phyloP scores from a whole-genome alignment of 2,329 filamentous ascomycete genomes.

The Fusarium veterinarium region DNA sequence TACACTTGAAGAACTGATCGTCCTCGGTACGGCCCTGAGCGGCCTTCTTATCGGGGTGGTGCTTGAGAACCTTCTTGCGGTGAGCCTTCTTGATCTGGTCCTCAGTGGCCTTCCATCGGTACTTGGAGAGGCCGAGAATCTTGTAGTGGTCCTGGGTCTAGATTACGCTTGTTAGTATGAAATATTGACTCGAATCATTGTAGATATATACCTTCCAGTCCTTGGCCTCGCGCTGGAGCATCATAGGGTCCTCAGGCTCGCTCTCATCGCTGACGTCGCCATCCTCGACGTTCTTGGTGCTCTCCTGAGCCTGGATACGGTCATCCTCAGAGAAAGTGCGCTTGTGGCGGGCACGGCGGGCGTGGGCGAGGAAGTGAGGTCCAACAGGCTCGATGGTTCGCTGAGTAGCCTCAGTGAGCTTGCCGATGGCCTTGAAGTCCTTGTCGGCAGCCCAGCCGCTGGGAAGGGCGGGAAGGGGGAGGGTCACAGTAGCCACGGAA shows the following conservation, averaged over 20 bases:
- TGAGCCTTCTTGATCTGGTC: constrained; percentile 99
- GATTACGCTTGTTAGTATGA: background rate
- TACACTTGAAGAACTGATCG: constrained; percentile 99
- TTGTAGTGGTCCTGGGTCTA: constrained; percentile 98
- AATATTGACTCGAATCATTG: background rate
- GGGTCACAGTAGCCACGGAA: constrained; percentile 67
- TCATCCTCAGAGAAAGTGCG: constrained; percentile 99
- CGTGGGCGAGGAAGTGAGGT: constrained; percentile 97
- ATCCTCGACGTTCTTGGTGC: constrained; percentile 94
- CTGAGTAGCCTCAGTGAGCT: constrained; percentile 80
- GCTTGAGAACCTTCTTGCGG: constrained; percentile 99
- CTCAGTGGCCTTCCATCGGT: constrained; percentile 91
- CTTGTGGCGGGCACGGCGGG: constrained; percentile 93
- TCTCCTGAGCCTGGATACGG: constrained; percentile 93
- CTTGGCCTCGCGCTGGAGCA: constrained; percentile 94
- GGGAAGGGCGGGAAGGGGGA: constrained; percentile 80
- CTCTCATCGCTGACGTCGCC: constrained; percentile 91
- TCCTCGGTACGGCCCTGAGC: constrained; percentile 88
- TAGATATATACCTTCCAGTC: constrained; percentile 88
- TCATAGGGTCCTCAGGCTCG: constrained; percentile 91
- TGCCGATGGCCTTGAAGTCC: constrained; percentile 87
- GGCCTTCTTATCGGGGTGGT: constrained; percentile 99
- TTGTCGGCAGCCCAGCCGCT: constrained; percentile 87
- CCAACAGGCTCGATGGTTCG: constrained; percentile 95
- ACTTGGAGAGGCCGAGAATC: constrained; percentile 91